Percentiles rank a stretch among this genome's conserved stretches.
These are phyloP conservation scores for Nicotiana knightiana DNA, from an alignment of 257 asterid species.

Conservation along the genomic window DNA sequence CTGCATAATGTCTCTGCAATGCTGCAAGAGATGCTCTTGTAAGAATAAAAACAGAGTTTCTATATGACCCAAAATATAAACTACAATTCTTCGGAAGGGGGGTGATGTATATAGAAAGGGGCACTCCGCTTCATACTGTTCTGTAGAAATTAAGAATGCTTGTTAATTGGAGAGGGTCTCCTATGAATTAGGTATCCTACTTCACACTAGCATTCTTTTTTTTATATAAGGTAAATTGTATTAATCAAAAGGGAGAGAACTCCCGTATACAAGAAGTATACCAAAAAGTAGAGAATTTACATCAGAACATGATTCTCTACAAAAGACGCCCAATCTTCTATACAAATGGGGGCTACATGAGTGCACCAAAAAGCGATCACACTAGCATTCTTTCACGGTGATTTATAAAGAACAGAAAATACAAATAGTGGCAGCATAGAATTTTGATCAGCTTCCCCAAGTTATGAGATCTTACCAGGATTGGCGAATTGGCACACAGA, in stretches of 20 bases:
- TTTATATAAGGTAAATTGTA: too few species aligned
- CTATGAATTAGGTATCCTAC: neutral
- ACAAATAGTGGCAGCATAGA: neutral
- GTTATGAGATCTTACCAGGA: conserved; percentile 49
- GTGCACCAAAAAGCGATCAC: neutral
- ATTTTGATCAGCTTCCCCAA: neutral
- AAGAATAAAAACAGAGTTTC: conserved; percentile 2
- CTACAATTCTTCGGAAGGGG: neutral
- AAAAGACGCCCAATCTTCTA: too few species aligned
- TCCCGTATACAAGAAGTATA: too few species aligned
- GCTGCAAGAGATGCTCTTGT: conserved; percentile 38
- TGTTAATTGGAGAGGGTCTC: neutral
- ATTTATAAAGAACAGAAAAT: neutral
- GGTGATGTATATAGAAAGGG: neutral
- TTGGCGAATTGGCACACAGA: conserved; percentile 94
- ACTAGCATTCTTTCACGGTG: neutral
- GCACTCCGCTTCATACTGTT: neutral
- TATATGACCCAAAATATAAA: neutral
- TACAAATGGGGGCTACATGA: too few species aligned
- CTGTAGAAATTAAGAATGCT: neutral
- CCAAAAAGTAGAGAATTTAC: too few species aligned
- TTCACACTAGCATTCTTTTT: neutral
- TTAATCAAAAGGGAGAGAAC: too few species aligned
- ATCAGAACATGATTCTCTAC: too few species aligned
- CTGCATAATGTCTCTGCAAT: conserved; percentile 95